phyloP scores from a whole-genome alignment of 2,329 filamentous ascomycete genomes.

The Fusarium nurragi region DNA sequence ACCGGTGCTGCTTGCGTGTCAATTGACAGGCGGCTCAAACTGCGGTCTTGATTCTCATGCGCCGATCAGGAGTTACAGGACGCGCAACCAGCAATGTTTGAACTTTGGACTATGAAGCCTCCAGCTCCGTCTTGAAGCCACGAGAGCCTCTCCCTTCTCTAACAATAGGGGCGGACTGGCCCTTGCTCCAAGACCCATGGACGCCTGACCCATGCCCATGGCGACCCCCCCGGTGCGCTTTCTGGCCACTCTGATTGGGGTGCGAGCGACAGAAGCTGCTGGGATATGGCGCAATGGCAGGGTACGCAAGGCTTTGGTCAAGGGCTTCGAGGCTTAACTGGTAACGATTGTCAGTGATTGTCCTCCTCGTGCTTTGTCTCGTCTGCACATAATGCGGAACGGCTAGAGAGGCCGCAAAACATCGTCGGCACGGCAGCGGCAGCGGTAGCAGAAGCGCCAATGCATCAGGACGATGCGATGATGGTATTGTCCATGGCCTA shows the following conservation, averaged over 20 bases:
- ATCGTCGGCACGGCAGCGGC: slow-evolving; percentile 9
- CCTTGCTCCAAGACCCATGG: slow-evolving; percentile 36
- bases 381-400: slow-evolving; percentile 8
- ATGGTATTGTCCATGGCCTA: slow-evolving; percentile 1
- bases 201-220: slow-evolving; percentile 20
- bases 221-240: slow-evolving; percentile 14
- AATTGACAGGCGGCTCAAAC: slow-evolving; percentile 22
- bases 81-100: slow-evolving; percentile 38
- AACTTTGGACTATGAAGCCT: slow-evolving; percentile 15
- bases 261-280: slow-evolving; percentile 22
- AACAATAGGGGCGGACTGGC: slow-evolving; percentile 37
- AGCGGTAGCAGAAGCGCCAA: slow-evolving; percentile 9
- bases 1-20: slow-evolving; percentile 2
- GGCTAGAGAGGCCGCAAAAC: slow-evolving; percentile 7
- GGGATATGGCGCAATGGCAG: slow-evolving; percentile 44
- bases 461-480: not conserved
- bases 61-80: slow-evolving; percentile 41
- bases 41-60: slow-evolving; percentile 11
- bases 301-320: slow-evolving; percentile 38
- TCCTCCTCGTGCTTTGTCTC: too few species aligned
- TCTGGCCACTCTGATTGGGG: slow-evolving; percentile 33
- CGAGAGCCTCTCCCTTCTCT: slow-evolving; percentile 34
- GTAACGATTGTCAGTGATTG: slow-evolving; percentile 25
- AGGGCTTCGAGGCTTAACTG: slow-evolving; percentile 26
- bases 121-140: slow-evolving; percentile 20